Conservation (phyloP, 768 basidiomycete species). For the Russula olivacea region DNA sequence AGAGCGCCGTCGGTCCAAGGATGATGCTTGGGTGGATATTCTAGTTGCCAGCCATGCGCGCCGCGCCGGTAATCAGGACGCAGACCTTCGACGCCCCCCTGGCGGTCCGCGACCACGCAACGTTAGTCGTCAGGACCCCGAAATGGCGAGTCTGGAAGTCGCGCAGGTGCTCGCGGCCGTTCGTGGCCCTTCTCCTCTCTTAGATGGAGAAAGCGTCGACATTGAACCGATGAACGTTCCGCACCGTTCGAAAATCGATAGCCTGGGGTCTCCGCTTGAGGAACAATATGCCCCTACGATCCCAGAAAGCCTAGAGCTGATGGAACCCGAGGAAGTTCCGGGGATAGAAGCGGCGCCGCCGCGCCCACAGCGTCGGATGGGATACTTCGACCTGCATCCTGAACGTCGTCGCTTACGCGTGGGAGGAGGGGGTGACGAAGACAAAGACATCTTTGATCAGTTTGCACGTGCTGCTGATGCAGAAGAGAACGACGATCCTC, state of each 20-base stretch:
- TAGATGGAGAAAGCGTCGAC: conserved; percentile 34
- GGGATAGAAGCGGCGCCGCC: conserved; percentile 16
- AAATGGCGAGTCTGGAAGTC: conserved; percentile 66
- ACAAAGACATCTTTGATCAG: conserved; percentile 11
- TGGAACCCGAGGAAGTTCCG: conserved; percentile 26
- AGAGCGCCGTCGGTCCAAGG: conserved; percentile 40
- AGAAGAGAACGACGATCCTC: conserved; percentile 28
- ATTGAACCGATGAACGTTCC: conserved; percentile 26
- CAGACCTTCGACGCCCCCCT: conserved; percentile 30
- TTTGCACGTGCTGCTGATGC: conserved; percentile 1
- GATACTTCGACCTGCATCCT: conserved; percentile 78
- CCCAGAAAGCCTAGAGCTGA: background rate
- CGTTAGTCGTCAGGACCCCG: conserved; percentile 52
- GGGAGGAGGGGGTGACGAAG: background rate
- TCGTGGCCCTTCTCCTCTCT: conserved; percentile 35
- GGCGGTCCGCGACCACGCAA: conserved; percentile 30
- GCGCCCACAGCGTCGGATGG: conserved; percentile 35
- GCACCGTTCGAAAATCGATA: conserved; percentile 15
- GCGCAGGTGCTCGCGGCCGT: conserved; percentile 63
- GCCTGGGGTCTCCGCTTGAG: conserved; percentile 1
- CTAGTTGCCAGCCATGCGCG: conserved; percentile 55
- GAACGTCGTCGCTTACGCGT: conserved; percentile 46
- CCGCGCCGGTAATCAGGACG: conserved; percentile 53
- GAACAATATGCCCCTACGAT: conserved; percentile 11
- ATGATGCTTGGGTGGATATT: conserved; percentile 88